These are phyloP conservation scores for Microbotryum saponariae DNA, from an alignment of 1,284 basidiomycete species.

Conservation along the genomic window DNA sequence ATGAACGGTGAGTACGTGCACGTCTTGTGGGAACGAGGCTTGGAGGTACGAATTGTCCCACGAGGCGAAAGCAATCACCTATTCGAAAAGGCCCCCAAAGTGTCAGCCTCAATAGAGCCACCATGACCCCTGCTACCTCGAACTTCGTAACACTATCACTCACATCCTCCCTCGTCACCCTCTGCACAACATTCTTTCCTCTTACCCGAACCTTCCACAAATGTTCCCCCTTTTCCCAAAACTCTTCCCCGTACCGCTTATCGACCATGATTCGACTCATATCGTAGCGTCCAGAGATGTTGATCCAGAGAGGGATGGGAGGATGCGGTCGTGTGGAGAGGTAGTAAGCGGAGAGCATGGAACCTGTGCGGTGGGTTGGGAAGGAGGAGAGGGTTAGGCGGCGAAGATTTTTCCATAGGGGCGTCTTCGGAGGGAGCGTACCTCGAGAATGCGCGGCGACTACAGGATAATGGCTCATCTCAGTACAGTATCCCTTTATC, in stretches of 20 bases:
- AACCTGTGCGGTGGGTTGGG: neutral
- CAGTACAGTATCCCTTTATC: too few relatives aligned
- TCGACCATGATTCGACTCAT: neutral
- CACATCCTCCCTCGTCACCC: neutral
- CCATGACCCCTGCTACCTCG: too few relatives aligned
- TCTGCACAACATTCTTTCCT: neutral
- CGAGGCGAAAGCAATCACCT: neutral
- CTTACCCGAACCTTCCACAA: neutral
- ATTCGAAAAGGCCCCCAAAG: too few relatives aligned
- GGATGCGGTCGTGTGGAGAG: neutral
- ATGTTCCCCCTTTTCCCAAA: too few relatives aligned
- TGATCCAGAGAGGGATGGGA: constrained; percentile 1
- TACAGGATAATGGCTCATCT: neutral
- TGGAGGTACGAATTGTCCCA: constrained; percentile 7
- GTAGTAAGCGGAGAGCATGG: constrained; percentile 1
- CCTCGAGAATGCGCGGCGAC: constrained; percentile 4
- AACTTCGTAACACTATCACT: neutral
- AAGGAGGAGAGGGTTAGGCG: neutral
- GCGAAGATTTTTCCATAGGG: too few relatives aligned
- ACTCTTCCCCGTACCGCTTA: neutral
- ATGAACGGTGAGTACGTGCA: constrained; percentile 5
- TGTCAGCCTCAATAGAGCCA: too few relatives aligned
- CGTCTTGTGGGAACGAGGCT: neutral
- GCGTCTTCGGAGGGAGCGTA: neutral
- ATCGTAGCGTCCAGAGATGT: constrained; percentile 1